Evolutionary conservation across 106 monocot genomes (phyloP), one percentile per base, ranked within the genome.

Genomic region (Dioscorea zingiberensis): DNA sequence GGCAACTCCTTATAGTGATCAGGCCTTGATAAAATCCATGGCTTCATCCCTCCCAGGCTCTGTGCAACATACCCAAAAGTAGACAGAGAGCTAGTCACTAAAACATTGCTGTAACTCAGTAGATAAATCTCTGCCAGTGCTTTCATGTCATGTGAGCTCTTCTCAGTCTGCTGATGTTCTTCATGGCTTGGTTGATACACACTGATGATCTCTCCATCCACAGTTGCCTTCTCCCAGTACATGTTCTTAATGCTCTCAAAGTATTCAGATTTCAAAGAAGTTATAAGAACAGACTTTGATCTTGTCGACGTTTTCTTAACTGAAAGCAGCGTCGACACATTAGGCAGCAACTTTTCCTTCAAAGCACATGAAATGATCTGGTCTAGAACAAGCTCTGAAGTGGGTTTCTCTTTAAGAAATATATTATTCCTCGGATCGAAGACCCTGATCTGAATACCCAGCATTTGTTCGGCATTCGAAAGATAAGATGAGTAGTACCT

Each of bases 51-150:
- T 12, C 84, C 82, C 4, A 89, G 77, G 9, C 85, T 82, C 48
- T 85, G 84, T 21, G 79, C 89, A 16, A 82, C 82, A 32, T 89
- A 89, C 6, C 89, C 89, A 17, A 89, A 89, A 8, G 85, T 89
- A 24, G 89, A 89, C 82, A 72, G 76, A 7, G 85, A 77, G 45
- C 75, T 83, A 1, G 86, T 90, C 13, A 90, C 77, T 48, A 90
- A 55, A 15, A 54, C 71, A 59, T 86, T 83, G 2, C 77, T 65
- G 16, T 81, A 64, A 62, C 86, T 90, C 26, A 90, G 62, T 16
- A 90, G 60, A 48, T 83, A 83, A 61, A 91, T 91, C 71, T 91
- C 91, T 1, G 86, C 83, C 78, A 72, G 76, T 54, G 91, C 91
- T 67, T 86, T 91, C 73, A 73, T 77, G 47, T 91, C 78, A 48